phyloP scores from a whole-genome alignment of 2,329 filamentous ascomycete species.

The Diplodia seriata region DNA sequence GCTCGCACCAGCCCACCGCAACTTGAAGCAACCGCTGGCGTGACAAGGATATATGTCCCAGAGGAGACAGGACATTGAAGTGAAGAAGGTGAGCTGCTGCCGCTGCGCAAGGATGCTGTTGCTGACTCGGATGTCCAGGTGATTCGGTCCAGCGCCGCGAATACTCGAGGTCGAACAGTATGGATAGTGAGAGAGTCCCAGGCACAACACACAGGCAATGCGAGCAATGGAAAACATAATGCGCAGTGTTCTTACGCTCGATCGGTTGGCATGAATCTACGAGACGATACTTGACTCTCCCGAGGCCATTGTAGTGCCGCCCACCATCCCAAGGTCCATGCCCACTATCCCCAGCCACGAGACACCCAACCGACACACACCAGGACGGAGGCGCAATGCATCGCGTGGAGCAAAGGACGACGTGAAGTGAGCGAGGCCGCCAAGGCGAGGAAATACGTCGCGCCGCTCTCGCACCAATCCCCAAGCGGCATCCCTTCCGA shows the following conservation, averaged over 20 bases:
- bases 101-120: too few species aligned
- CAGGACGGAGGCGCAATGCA: neutral
- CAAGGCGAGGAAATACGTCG: slow-evolving; percentile 21
- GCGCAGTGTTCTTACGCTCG: too few species aligned
- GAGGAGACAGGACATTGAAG: neutral
- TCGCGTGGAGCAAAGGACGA: neutral
- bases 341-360: neutral
- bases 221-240: too few species aligned
- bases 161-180: too few species aligned
- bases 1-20: neutral
- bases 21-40: neutral
- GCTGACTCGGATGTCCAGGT: too few species aligned
- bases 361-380: neutral
- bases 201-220: too few species aligned
- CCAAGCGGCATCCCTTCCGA: neutral
- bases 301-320: neutral
- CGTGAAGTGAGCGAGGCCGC: slow-evolving; percentile 4
- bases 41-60: neutral
- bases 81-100: neutral
- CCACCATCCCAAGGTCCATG: neutral
- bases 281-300: neutral
- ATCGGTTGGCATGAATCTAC: too few species aligned
- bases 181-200: too few species aligned
- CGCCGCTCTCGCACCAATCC: neutral
- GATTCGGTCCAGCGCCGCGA: too few species aligned